A percentile compares a stretch with the other conserved stretches of the same genome.
Conservation (phyloP, 1,284 basidiomycete genomes). For the Sporisorium reilianum region DNA sequence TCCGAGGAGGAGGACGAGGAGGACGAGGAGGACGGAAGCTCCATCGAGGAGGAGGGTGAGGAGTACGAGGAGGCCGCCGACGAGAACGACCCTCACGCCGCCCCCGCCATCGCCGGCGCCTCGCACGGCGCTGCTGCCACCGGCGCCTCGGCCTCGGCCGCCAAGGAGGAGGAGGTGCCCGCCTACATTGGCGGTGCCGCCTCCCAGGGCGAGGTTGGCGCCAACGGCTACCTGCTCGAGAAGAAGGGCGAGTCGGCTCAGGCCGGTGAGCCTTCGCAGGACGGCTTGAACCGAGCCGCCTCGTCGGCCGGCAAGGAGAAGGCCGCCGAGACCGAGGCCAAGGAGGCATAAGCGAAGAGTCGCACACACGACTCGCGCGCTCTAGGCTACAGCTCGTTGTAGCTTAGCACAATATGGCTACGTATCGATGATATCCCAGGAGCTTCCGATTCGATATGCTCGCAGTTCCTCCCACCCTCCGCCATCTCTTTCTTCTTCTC, state of each 20-base stretch:
- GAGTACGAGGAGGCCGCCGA: constrained; percentile 71
- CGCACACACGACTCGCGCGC: neutral
- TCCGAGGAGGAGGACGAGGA: constrained; percentile 74
- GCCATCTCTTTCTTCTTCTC: constrained; percentile 5
- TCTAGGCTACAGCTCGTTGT: neutral
- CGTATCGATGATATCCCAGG: constrained; percentile 50
- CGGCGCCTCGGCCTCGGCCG: constrained; percentile 42
- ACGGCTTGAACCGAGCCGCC: constrained; percentile 50
- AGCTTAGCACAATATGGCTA: constrained; percentile 5
- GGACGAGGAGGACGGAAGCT: constrained; percentile 78
- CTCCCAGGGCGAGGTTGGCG: constrained; percentile 70
- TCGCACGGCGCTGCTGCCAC: constrained; percentile 28
- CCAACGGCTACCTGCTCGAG: constrained; percentile 79
- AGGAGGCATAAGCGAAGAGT: constrained; percentile 35
- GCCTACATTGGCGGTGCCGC: constrained; percentile 65
- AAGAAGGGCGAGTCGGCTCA: constrained; percentile 60
- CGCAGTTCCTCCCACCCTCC: constrained; percentile 3
- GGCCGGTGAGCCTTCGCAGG: constrained; percentile 60
- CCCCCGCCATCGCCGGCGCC: constrained; percentile 60
- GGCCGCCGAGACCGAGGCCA: constrained; percentile 49
- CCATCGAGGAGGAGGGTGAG: constrained; percentile 79
- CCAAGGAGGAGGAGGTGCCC: constrained; percentile 67
- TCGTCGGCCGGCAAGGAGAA: constrained; percentile 55
- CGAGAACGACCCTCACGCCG: constrained; percentile 48
- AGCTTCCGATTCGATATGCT: constrained; percentile 43